phyloP scores from a whole-genome alignment of 306 rosid genomes.

The Abrus pulchellus region DNA sequence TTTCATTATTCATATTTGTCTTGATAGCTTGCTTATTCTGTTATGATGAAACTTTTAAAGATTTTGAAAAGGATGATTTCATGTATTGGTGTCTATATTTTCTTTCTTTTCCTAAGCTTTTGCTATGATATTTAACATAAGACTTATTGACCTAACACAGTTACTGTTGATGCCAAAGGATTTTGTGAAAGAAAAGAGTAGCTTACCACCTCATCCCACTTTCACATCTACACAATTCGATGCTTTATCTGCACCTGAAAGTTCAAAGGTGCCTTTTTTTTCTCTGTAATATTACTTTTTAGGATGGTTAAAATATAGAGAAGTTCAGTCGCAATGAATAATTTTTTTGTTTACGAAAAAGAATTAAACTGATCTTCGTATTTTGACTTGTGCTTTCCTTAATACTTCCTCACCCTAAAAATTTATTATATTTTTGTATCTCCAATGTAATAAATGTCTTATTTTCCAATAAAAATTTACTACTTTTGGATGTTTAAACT shows the following conservation, averaged over 20 bases:
- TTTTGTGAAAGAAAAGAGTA: conserved; percentile 53
- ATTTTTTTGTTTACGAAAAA: not conserved
- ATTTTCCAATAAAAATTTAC: too few relatives aligned
- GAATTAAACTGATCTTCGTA: conserved; percentile 10
- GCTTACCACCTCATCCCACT: conserved; percentile 41
- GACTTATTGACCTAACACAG: conserved; percentile 45
- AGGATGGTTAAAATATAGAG: not conserved
- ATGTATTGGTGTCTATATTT: conserved; percentile 9
- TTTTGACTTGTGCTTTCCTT: conserved; percentile 6
- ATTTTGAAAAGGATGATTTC: not conserved
- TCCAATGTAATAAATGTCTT: too few relatives aligned
- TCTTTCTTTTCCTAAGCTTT: conserved; percentile 22
- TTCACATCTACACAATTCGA: conserved; percentile 49
- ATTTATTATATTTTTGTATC: not conserved
- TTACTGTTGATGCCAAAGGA: conserved; percentile 53
- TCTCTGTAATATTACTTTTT: not conserved
- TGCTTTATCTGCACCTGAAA: conserved; percentile 50
- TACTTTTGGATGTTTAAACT: too few relatives aligned
- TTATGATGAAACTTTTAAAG: not conserved
- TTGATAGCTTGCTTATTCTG: conserved; percentile 3
- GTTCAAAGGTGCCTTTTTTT: conserved; percentile 58
- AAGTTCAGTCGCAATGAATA: not conserved
- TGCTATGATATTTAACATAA: conserved; percentile 9
- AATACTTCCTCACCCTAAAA: not conserved
- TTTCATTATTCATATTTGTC: conserved; percentile 8